phyloP scores from a whole-genome alignment of 83 land plant genomes.

The Thuja plicata region DNA sequence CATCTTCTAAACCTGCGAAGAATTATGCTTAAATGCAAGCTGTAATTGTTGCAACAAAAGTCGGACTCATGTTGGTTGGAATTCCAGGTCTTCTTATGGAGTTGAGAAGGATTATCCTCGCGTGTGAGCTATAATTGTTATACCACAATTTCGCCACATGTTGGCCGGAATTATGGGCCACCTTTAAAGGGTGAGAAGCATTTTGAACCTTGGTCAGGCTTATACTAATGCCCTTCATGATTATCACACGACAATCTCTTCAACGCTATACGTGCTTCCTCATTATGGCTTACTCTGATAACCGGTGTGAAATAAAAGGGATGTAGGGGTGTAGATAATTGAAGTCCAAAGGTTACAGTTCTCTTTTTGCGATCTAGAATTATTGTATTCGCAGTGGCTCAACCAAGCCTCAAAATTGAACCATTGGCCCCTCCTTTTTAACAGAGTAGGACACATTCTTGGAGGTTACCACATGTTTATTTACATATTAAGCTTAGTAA shows the following conservation, averaged over 20 bases:
- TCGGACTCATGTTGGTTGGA: background rate
- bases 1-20: background rate
- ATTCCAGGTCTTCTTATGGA: background rate
- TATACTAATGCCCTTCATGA: background rate
- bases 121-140: background rate
- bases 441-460: background rate
- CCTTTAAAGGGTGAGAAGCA: background rate
- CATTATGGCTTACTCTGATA: background rate
- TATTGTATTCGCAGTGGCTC: background rate
- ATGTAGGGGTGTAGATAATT: background rate
- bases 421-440: background rate
- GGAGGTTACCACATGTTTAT: background rate
- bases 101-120: background rate
- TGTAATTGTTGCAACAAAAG: background rate
- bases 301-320: background rate
- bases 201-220: background rate
- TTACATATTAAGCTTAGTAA: background rate
- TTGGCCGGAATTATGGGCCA: background rate
- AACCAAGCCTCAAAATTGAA: background rate
- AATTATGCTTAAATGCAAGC: background rate
- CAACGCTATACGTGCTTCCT: background rate
- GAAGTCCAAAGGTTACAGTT: background rate
- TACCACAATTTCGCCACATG: background rate
- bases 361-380: background rate
- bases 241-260: background rate